phyloP scores from a whole-genome alignment of 2,329 filamentous ascomycete genomes.

The Gliomastix tumulicola region DNA sequence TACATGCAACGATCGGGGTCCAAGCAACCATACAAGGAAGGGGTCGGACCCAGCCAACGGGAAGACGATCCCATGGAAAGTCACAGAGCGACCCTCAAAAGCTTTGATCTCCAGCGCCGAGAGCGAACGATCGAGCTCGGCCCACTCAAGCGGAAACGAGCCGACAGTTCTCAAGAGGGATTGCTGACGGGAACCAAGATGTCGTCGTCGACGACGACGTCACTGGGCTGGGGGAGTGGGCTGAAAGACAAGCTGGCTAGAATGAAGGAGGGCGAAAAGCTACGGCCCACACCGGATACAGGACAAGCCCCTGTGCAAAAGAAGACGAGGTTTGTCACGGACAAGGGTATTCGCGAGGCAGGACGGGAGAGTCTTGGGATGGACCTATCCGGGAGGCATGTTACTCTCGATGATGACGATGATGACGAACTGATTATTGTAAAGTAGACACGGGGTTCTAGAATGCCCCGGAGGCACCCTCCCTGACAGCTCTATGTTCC shows the following conservation, averaged over 20 bases:
- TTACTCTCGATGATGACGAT: conserved; percentile 29
- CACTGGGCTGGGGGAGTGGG: conserved; percentile 50
- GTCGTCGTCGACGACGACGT: conserved; percentile 12
- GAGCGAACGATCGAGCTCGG: conserved; percentile 46
- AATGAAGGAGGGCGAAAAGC: conserved; percentile 55
- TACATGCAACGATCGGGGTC: conserved; percentile 51
- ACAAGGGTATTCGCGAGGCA: conserved; percentile 70
- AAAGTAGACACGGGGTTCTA: conserved; percentile 4
- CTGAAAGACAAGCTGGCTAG: conserved; percentile 48
- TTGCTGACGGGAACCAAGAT: conserved; percentile 15
- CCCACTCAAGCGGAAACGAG: conserved; percentile 55
- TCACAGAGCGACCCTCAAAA: conserved; percentile 31
- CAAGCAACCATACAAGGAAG: conserved; percentile 7
- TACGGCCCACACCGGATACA: conserved; percentile 17
- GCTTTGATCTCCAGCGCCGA: conserved; percentile 21
- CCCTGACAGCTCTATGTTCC: too few relatives aligned
- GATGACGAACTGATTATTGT: conserved; percentile 47
- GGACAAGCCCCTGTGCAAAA: conserved; percentile 46
- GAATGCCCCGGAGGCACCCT: too few relatives aligned
- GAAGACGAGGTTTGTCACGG: conserved; percentile 75
- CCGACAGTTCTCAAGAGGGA: conserved; percentile 35
- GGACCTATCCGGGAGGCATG: conserved; percentile 29
- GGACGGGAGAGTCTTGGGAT: conserved; percentile 65
- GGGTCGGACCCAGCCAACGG: too few relatives aligned
- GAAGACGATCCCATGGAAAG: too few relatives aligned